phyloP scores from a whole-genome alignment of 1,139 yeast genomes.

The Yamadazyma dushanensis region DNA sequence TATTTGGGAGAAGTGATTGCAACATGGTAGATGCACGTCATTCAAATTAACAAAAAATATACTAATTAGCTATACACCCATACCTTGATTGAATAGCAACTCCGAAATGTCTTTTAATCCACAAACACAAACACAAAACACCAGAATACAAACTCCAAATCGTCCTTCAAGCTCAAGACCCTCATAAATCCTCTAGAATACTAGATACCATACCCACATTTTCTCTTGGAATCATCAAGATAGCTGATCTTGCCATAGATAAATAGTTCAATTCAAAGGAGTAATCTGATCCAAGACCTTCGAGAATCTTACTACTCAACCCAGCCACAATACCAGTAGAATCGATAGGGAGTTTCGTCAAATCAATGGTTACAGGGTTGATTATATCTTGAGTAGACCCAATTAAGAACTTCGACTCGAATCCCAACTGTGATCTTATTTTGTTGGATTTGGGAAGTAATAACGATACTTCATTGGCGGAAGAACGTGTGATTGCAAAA shows the following conservation, averaged over 20 bases:
- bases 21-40: background rate
- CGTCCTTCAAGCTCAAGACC: no score
- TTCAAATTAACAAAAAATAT: background rate
- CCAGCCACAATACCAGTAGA: conserved; percentile 72
- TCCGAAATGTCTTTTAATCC: no score
- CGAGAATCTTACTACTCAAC: conserved; percentile 52
- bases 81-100: no score
- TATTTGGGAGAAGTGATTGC: conserved; percentile 8
- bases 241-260: conserved; percentile 62
- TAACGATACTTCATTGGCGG: conserved; percentile 53
- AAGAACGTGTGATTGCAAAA: conserved; percentile 60
- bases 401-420: conserved; percentile 42
- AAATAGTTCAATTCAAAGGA: conserved; percentile 58
- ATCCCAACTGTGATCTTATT: conserved; percentile 39
- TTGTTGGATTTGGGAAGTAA: conserved; percentile 49
- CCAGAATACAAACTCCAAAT: no score
- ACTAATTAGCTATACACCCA: background rate
- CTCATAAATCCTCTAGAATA: no score
- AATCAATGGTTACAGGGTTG: conserved; percentile 58
- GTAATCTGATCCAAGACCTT: conserved; percentile 25
- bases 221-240: conserved; percentile 60
- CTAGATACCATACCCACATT: conserved; percentile 30
- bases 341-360: conserved; percentile 56
- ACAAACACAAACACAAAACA: no score
- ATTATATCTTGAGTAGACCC: conserved; percentile 61